Conservation (phyloP, 2,329 filamentous ascomycete species). For the Neocucurbitaria cava region DNA sequence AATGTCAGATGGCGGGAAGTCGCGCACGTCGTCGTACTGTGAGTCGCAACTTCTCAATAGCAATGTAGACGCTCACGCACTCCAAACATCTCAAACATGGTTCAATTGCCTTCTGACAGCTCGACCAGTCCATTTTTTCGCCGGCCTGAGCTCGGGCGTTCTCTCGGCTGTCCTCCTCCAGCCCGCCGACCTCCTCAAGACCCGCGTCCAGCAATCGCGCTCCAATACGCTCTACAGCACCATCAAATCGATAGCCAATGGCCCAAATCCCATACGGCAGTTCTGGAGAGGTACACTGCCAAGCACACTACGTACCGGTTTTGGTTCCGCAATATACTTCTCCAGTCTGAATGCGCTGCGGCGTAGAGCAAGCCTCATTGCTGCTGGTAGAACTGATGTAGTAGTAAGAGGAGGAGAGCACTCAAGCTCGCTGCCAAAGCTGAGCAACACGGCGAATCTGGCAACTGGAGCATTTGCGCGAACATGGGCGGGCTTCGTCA, state of each 20-base stretch:
- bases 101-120: conserved; percentile 13
- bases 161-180: conserved; percentile 90
- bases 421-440: conserved; percentile 79
- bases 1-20: conserved; percentile 61
- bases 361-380: conserved; percentile 62
- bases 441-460: conserved; percentile 85
- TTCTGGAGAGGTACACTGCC: conserved; percentile 95
- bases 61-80: background rate
- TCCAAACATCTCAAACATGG: background rate
- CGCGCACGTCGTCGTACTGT: conserved; percentile 60
- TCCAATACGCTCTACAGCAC: conserved; percentile 71
- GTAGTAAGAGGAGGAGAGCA: conserved; percentile 23
- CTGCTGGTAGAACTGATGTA: conserved; percentile 21
- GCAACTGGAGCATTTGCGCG: conserved; percentile 83
- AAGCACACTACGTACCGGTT: conserved; percentile 89
- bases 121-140: conserved; percentile 75
- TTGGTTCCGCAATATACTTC: conserved; percentile 94
- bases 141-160: conserved; percentile 86
- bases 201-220: conserved; percentile 87
- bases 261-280: conserved; percentile 70
- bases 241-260: conserved; percentile 72
- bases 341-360: conserved; percentile 83
- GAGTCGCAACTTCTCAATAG: conserved; percentile 21
- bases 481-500: conserved; percentile 83
- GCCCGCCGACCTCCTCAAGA: conserved; percentile 95